These are phyloP conservation scores for Stentor roeselii DNA, from an alignment of 73 alveolate genomes.

Conservation along the genomic window DNA sequence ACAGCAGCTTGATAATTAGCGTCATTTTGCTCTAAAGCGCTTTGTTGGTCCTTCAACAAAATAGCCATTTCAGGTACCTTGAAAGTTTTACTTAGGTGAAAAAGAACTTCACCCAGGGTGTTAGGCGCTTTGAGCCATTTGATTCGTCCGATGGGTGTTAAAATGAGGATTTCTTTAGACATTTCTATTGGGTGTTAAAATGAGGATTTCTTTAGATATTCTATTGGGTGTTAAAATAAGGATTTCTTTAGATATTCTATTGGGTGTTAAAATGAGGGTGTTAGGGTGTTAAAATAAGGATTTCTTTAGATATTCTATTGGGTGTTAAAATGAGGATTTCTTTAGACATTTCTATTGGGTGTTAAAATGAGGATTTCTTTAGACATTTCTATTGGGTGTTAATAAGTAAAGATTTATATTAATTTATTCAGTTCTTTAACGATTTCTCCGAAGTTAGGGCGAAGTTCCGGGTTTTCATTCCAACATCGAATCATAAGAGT, in stretches of 20 bases:
- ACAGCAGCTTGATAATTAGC: no score
- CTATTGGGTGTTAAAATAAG: no score
- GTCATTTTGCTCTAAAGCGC: no score
- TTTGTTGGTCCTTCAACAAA: not conserved
- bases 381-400: no score
- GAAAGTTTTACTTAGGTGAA: not conserved
- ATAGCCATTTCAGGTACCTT: not conserved
- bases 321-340: not conserved
- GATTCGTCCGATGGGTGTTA: not conserved
- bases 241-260: not conserved
- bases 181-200: no score
- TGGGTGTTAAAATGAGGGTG: no score
- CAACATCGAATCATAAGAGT: conserved; percentile 58
- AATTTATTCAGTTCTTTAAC: not conserved
- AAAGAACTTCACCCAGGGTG: not conserved
- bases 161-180: not conserved
- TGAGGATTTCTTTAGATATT: no score
- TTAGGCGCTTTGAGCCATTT: conserved; percentile 1
- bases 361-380: no score
- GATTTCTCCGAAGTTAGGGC: conserved; percentile 49
- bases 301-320: no score
- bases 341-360: not conserved
- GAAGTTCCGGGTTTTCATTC: conserved; percentile 48
- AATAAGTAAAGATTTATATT: no score
- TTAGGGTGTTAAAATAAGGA: no score